These are phyloP conservation scores for Lentinula boryana DNA, from an alignment of 768 basidiomycete genomes.

Conservation along the genomic window DNA sequence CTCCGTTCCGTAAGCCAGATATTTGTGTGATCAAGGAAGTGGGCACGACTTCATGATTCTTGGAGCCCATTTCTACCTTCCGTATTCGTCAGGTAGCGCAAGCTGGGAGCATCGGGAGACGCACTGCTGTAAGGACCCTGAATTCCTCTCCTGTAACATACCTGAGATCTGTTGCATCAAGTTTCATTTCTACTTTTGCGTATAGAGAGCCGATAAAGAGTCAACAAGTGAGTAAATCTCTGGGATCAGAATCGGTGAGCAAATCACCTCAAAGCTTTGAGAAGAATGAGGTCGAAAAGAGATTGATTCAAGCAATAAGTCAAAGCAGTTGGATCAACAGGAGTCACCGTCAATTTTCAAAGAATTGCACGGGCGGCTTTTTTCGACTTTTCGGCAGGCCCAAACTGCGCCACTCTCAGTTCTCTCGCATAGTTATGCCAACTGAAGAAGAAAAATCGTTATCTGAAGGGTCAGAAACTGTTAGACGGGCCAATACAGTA, in stretches of 20 bases:
- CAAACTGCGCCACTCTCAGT: background rate
- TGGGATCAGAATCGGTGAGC: too few species aligned
- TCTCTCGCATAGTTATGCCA: background rate
- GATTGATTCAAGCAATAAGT: too few species aligned
- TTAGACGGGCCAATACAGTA: slow-evolving; percentile 29
- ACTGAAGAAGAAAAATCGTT: slow-evolving; percentile 11
- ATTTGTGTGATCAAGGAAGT: slow-evolving; percentile 85
- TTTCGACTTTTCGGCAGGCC: background rate
- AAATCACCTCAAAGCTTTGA: too few species aligned
- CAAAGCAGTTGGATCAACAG: too few species aligned
- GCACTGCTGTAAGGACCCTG: slow-evolving; percentile 89
- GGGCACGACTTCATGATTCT: slow-evolving; percentile 97
- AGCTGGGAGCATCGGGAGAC: slow-evolving; percentile 7
- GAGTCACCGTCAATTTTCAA: too few species aligned
- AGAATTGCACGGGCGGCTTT: background rate
- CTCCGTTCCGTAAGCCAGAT: slow-evolving; percentile 87
- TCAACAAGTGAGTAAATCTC: background rate
- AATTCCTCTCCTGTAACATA: slow-evolving; percentile 93
- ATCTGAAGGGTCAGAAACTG: slow-evolving; percentile 10
- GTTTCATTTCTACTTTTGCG: slow-evolving; percentile 54
- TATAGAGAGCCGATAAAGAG: background rate
- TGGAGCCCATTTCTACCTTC: slow-evolving; percentile 95
- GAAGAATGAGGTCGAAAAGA: too few species aligned
- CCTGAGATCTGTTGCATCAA: slow-evolving; percentile 91
- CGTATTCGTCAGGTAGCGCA: slow-evolving; percentile 6